These are phyloP conservation scores for Phialophora chinensis DNA, from an alignment of 2,329 filamentous ascomycete genomes.

Conservation along the genomic window DNA sequence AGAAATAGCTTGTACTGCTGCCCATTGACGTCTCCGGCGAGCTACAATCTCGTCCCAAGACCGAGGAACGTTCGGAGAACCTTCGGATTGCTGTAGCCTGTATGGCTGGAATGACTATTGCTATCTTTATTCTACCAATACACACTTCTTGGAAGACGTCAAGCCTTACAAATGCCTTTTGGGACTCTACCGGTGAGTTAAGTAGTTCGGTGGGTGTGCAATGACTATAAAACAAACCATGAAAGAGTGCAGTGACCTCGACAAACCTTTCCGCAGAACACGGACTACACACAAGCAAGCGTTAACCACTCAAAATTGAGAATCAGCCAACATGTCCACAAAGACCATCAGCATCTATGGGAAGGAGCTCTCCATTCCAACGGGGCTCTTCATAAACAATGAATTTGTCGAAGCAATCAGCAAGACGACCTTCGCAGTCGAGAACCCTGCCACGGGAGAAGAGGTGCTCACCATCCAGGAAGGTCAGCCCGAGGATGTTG, in stretches of 20 bases:
- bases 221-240: not conserved
- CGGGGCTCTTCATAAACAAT: slow-evolving; percentile 51
- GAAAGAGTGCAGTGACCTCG: not conserved
- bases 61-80: not conserved
- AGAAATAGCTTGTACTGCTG: not conserved
- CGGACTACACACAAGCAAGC: not conserved
- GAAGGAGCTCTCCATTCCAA: slow-evolving; percentile 23
- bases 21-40: not conserved
- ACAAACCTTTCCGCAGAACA: no score
- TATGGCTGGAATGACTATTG: not conserved
- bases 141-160: not conserved
- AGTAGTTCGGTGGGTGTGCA: not conserved
- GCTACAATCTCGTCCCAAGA: not conserved
- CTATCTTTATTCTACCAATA: no score
- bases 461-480: slow-evolving; percentile 44
- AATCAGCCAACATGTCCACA: not conserved
- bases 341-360: not conserved
- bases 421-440: slow-evolving; percentile 44
- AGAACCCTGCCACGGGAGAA: slow-evolving; percentile 42
- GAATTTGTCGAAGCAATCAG: slow-evolving; percentile 47
- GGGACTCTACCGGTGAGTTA: not conserved
- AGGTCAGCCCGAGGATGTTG: slow-evolving; percentile 44
- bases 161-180: not conserved
- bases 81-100: not conserved
- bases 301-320: not conserved